phyloP scores from a whole-genome alignment of 495 filamentous ascomycete species.

The Amniculicola lignicola region DNA sequence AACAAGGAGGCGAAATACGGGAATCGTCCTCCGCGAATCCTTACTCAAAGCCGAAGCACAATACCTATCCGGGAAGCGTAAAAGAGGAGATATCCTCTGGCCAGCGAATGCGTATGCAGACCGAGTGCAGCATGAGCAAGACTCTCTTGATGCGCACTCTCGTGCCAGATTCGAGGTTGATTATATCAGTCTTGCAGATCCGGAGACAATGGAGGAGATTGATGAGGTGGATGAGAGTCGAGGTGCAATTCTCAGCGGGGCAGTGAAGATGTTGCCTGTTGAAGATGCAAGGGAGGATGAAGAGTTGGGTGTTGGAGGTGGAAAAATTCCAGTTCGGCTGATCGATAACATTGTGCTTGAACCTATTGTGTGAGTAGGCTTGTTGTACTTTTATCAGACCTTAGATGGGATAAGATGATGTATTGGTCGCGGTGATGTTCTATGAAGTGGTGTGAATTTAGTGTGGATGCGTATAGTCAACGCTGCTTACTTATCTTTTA shows the following conservation, averaged over 20 bases:
- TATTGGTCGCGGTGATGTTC: too few relatives aligned
- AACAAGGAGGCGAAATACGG: slow-evolving; percentile 63
- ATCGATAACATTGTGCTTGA: slow-evolving; percentile 84
- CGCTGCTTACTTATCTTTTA: too few relatives aligned
- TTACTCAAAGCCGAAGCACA: slow-evolving; percentile 66
- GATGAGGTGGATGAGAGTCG: slow-evolving; percentile 54
- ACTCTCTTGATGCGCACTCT: slow-evolving; percentile 55
- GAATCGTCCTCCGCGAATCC: slow-evolving; percentile 65
- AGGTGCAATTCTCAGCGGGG: slow-evolving; percentile 84
- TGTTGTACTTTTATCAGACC: too few relatives aligned
- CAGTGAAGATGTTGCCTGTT: slow-evolving; percentile 82
- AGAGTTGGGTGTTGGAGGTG: slow-evolving; percentile 65
- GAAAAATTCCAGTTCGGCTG: slow-evolving; percentile 70
- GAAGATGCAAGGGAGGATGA: slow-evolving; percentile 66
- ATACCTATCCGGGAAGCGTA: slow-evolving; percentile 57
- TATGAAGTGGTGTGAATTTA: too few relatives aligned
- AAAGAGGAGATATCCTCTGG: slow-evolving; percentile 62
- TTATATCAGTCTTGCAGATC: slow-evolving; percentile 85
- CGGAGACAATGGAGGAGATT: slow-evolving; percentile 74
- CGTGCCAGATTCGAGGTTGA: slow-evolving; percentile 77
- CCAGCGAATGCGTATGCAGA: slow-evolving; percentile 57
- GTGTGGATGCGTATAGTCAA: too few relatives aligned
- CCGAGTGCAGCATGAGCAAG: slow-evolving; percentile 57
- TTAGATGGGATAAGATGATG: too few relatives aligned
- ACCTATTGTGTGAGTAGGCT: slow-evolving; percentile 29